Base-by-base conservation (phyloP, 2,329 filamentous ascomycete species). In the Cryphonectria nitschkei region DNA sequence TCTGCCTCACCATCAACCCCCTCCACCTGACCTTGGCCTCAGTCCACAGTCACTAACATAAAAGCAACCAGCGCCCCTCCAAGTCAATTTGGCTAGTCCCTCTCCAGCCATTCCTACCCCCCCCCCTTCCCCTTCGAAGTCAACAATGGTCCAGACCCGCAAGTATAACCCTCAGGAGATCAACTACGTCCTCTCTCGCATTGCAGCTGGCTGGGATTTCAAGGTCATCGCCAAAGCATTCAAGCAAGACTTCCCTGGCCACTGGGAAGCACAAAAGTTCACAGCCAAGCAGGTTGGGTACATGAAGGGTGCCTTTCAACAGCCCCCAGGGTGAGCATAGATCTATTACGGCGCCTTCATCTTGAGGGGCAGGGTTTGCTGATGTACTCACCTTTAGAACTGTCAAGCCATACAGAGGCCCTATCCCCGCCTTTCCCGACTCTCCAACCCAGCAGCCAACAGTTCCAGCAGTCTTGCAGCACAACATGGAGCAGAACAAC, bases 141-240 rank as follows among this genome's bases (percentile, higher is more conserved):
- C 46, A n/a, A 73, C 61, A 34, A 72, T 67, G 65, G 64, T 67
- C 6, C 67, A 69, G 41, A 65, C 65, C 26, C 67, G 70, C 39
- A 73, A 73, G n/a, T 73, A 73, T 50, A 50, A 50, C 64, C 60
- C 58, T n/a, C 16, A 54, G 14, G 60, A 73, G 54, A 69, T 72
- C 41, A 29, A 68, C 2, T 73, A 72, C 46, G 70, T 73, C 19
- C 32, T 69, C 29, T 50, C 64, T 5, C 72, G 72, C 2, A 16
- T 62, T 46, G 39, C 43, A 29, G 68, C 69, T 2, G 29, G 26
- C 3, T 73, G 72, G 72, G 34, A 39, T 13, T 29, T 39, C 46
- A 46, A 50, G 0, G 61, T 41, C 39, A 69, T 73, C n/a, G 71
- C 71, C 26, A 68, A 65, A 39, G 56, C 69, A 4, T 73, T 73